Conservation (phyloP, 768 basidiomycete genomes). For the Lepiota subincarnata region DNA sequence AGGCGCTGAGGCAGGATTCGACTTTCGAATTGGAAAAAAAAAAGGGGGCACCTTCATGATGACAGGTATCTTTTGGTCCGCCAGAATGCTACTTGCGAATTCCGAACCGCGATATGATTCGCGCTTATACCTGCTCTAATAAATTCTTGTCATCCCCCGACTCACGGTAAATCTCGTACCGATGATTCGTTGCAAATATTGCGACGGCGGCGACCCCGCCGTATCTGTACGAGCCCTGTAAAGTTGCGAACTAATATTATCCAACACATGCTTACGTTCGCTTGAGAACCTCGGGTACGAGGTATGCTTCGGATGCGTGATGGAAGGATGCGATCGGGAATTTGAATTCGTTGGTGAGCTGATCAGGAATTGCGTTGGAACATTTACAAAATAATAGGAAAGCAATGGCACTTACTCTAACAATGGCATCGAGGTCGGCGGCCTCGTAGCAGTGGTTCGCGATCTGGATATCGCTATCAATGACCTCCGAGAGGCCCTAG, state of each 20-base stretch:
- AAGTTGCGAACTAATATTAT: neutral
- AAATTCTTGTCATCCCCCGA: neutral
- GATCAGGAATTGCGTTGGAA: neutral
- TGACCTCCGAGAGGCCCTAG: neutral
- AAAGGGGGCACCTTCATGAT: conserved; percentile 63
- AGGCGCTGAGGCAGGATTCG: neutral
- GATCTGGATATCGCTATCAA: conserved; percentile 33
- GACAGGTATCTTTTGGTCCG: conserved; percentile 67
- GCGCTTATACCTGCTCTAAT: conserved; percentile 37
- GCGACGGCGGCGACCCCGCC: conserved; percentile 68
- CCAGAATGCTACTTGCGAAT: conserved; percentile 73
- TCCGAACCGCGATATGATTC: conserved; percentile 68
- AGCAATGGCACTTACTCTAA: conserved; percentile 46
- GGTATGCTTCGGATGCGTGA: conserved; percentile 85
- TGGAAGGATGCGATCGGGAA: conserved; percentile 81
- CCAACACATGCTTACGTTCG: conserved; percentile 45
- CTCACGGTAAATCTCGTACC: conserved; percentile 29
- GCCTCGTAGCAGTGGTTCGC: conserved; percentile 69
- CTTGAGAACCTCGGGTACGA: conserved; percentile 82
- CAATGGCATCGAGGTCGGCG: conserved; percentile 66
- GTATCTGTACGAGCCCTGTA: conserved; percentile 24
- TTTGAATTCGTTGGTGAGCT: conserved; percentile 89
- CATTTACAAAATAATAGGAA: neutral
- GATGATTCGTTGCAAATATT: conserved; percentile 74
- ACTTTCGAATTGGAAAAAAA: neutral